Conservation (phyloP, 1,139 yeast species). For the Candida dubliniensis region DNA sequence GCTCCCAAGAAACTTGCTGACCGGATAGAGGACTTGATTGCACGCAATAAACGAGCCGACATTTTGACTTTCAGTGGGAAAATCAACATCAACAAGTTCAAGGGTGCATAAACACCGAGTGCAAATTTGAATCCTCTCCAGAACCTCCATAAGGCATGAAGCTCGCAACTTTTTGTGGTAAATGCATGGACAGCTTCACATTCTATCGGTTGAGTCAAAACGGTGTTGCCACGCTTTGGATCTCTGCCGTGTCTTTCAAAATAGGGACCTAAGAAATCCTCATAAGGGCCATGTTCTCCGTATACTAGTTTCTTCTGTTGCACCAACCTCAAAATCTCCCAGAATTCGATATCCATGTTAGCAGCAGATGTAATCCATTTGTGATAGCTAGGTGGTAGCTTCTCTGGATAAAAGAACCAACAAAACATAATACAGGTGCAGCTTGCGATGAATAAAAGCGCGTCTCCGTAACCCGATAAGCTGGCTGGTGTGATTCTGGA, state of each 20-base stretch:
- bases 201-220: conserved; percentile 23
- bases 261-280: conserved; percentile 23
- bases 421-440: conserved; percentile 35
- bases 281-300: conserved; percentile 25
- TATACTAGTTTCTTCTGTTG: conserved; percentile 25
- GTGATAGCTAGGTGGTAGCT: conserved; percentile 37
- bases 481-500: conserved; percentile 19
- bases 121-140: conserved; percentile 36
- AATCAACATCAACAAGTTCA: conserved; percentile 32
- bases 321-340: conserved; percentile 23
- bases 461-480: conserved; percentile 26
- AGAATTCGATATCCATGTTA: conserved; percentile 36
- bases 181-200: conserved; percentile 39
- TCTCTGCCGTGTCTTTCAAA: conserved; percentile 29
- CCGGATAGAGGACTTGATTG: conserved; percentile 25
- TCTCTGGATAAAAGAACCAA: conserved; percentile 35
- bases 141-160: conserved; percentile 42
- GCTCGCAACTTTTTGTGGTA: conserved; percentile 32
- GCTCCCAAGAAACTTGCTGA: conserved; percentile 37
- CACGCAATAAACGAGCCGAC: conserved; percentile 21
- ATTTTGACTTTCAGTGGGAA: conserved; percentile 24
- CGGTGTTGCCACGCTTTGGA: conserved; percentile 23
- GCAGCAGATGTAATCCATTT: conserved; percentile 46
- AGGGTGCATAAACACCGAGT: conserved; percentile 32
- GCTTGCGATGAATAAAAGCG: conserved; percentile 27